Percentiles rank a stretch among this genome's conserved stretches.
These are phyloP conservation scores for Cardiospermum halicacabum DNA, from an alignment of 345 rosid species.

Conservation along the genomic window DNA sequence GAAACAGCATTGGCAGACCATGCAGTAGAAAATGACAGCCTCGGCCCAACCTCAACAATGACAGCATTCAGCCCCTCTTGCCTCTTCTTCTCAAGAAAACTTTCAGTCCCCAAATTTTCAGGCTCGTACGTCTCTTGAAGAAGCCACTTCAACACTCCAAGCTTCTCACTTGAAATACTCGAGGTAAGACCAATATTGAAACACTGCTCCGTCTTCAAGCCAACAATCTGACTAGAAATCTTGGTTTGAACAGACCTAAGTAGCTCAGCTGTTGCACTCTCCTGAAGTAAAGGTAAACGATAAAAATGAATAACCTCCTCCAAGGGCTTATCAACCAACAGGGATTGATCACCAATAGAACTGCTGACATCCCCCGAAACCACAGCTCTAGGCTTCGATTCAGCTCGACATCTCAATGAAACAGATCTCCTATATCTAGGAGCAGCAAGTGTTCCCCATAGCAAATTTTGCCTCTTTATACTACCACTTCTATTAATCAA, in stretches of 20 bases:
- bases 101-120: constrained; percentile 64
- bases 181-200: constrained; percentile 65
- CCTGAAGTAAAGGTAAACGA: constrained; percentile 76
- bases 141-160: constrained; percentile 67
- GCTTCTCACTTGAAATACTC: constrained; percentile 41
- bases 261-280: constrained; percentile 57
- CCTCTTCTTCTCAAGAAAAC: constrained; percentile 76
- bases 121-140: constrained; percentile 89
- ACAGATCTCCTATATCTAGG: constrained; percentile 23
- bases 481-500: constrained; percentile 35
- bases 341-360: constrained; percentile 41
- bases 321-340: constrained; percentile 52
- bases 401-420: constrained; percentile 50
- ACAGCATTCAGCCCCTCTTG: constrained; percentile 52
- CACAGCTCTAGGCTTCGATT: constrained; percentile 44
- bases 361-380: constrained; percentile 32
- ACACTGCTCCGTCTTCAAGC: constrained; percentile 79
- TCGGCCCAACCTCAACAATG: constrained; percentile 81
- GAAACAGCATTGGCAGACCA: constrained; percentile 96
- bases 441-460: constrained; percentile 39
- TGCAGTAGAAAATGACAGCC: constrained; percentile 87
- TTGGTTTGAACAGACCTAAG: constrained; percentile 62
- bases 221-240: constrained; percentile 60
- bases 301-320: constrained; percentile 60
- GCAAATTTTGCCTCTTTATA: constrained; percentile 21